Percentiles rank a stretch among this genome's conserved stretches.
phyloP scores from a whole-genome alignment of 2,329 filamentous ascomycete genomes.

The Capronia americana region DNA sequence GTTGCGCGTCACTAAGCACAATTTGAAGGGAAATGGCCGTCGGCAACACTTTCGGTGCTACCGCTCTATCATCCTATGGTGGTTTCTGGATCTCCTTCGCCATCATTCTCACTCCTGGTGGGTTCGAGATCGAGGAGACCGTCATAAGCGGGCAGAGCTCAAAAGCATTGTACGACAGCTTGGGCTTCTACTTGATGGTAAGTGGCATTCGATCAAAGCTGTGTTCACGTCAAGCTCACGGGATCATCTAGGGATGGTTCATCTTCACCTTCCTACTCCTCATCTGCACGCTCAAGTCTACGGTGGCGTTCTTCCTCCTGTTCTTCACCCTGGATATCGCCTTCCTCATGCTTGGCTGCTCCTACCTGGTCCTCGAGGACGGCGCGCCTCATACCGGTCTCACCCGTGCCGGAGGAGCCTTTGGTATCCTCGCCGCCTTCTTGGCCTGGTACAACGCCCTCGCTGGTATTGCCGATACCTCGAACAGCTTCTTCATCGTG shows the following conservation, averaged over 20 bases:
- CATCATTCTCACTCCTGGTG: conserved; percentile 72
- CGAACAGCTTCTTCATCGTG: conserved; percentile 85
- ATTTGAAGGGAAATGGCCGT: conserved; percentile 76
- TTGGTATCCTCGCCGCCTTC: conserved; percentile 82
- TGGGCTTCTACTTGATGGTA: conserved; percentile 76
- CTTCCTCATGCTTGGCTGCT: conserved; percentile 74
- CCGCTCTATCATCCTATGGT: conserved; percentile 79
- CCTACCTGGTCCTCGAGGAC: conserved; percentile 61
- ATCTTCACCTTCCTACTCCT: conserved; percentile 81
- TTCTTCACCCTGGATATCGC: conserved; percentile 79
- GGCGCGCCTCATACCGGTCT: conserved; percentile 55
- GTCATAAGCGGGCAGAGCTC: conserved; percentile 43
- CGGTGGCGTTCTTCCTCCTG: conserved; percentile 76
- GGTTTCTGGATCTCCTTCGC: conserved; percentile 82
- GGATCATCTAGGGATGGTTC: conserved; percentile 69
- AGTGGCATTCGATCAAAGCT: conserved; percentile 33
- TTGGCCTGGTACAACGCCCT: conserved; percentile 87
- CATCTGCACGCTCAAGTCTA: conserved; percentile 76
- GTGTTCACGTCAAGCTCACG: neutral
- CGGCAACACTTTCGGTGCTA: conserved; percentile 87
- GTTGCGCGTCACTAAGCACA: neutral
- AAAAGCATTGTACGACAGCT: conserved; percentile 62
- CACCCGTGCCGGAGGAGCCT: conserved; percentile 75
- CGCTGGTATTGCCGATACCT: conserved; percentile 75
- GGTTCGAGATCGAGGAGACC: conserved; percentile 66